Evolutionary conservation across 495 filamentous ascomycete genomes (phyloP).

Genomic region (Penicillium coprophilum): DNA sequence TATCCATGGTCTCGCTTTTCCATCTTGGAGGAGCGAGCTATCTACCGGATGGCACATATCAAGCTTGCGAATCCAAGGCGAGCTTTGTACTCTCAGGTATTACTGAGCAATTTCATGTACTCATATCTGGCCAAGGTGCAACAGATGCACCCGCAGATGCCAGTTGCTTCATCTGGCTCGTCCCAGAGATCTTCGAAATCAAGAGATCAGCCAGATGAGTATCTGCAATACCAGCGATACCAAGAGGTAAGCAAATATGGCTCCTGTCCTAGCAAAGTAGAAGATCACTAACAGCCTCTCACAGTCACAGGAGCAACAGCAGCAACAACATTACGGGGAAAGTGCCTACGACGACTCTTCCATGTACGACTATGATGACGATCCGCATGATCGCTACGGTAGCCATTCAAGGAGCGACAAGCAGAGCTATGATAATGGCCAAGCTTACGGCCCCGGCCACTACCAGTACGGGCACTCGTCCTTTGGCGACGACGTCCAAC

Average conservation of each 20-base stretch:
- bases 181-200: conserved; percentile 61
- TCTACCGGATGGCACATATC: conserved; percentile 98
- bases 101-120: conserved; percentile 99
- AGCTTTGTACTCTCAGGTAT: conserved; percentile 88
- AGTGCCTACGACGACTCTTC: conserved; percentile 57
- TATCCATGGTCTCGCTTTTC: conserved; percentile 96
- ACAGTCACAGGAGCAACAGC: conserved; percentile 55
- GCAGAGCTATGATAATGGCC: conserved; percentile 49
- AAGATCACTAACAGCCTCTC: conserved; percentile 13
- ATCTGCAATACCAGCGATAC: conserved; percentile 61
- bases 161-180: conserved; percentile 60
- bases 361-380: conserved; percentile 58
- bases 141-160: conserved; percentile 92
- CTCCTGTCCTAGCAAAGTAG: background rate
- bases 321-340: conserved; percentile 53
- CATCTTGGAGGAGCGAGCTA: conserved; percentile 93
- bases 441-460: conserved; percentile 44
- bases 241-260: conserved; percentile 56
- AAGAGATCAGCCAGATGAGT: conserved; percentile 66
- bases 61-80: conserved; percentile 96
- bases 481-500: conserved; percentile 50
- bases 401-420: conserved; percentile 54
- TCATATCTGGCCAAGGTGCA: conserved; percentile 98
- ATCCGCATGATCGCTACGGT: conserved; percentile 51
- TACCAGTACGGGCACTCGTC: conserved; percentile 51